phyloP scores from a whole-genome alignment of 768 basidiomycete species.

The Pholiota molesta region DNA sequence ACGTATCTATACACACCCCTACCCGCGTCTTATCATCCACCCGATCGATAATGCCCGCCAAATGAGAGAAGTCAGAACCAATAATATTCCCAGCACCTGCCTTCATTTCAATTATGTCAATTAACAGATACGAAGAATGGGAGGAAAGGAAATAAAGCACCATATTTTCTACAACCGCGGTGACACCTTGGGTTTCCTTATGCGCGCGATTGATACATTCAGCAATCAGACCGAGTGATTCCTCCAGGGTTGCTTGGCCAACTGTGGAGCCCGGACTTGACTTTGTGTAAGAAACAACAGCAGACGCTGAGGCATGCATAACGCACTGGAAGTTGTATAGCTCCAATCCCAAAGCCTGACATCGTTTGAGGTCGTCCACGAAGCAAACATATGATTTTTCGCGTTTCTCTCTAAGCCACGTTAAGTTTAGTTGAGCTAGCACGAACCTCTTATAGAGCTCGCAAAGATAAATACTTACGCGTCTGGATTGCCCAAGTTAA shows the following conservation, averaged over 20 bases:
- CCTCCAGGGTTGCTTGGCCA: slow-evolving; percentile 60
- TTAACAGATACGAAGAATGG: neutral
- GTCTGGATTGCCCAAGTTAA: slow-evolving; percentile 85
- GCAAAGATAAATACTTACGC: slow-evolving; percentile 43
- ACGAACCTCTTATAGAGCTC: neutral
- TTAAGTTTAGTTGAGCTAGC: neutral
- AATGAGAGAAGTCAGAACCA: slow-evolving; percentile 69
- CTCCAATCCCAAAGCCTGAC: slow-evolving; percentile 72
- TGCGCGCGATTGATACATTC: slow-evolving; percentile 78
- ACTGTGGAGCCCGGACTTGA: slow-evolving; percentile 81
- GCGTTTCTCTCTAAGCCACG: slow-evolving; percentile 55
- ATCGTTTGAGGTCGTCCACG: slow-evolving; percentile 78
- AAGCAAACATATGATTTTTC: slow-evolving; percentile 80
- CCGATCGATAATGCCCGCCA: slow-evolving; percentile 66
- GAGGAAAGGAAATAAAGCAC: slow-evolving; percentile 32
- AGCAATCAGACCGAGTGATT: slow-evolving; percentile 67
- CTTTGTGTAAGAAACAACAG: neutral
- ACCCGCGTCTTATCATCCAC: slow-evolving; percentile 77
- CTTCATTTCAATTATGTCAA: slow-evolving; percentile 34
- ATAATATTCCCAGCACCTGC: slow-evolving; percentile 81
- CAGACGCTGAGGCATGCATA: neutral
- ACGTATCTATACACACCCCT: slow-evolving; percentile 87
- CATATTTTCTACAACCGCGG: slow-evolving; percentile 85
- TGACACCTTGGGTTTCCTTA: slow-evolving; percentile 53
- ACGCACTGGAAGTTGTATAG: slow-evolving; percentile 88